Evolutionary conservation across 2,329 filamentous ascomycete genomes (phyloP).

Genomic region (Colletotrichum cordylinicola): DNA sequence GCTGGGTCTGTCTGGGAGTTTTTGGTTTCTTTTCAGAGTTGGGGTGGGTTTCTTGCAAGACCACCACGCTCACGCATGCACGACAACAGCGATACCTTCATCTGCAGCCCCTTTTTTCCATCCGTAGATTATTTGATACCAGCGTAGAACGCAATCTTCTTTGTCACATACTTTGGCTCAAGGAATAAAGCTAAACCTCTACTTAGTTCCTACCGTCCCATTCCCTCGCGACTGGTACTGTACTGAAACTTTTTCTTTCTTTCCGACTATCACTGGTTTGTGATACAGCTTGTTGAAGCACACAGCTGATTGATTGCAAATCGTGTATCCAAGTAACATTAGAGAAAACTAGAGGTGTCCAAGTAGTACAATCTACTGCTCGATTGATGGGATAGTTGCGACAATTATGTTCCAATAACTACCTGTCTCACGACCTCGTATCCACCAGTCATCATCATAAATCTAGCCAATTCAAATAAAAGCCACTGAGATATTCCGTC

Average conservation of each 20-base stretch:
- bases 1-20: background rate
- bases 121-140: slow-evolving; percentile 3
- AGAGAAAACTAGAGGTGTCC: no score
- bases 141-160: background rate
- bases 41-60: background rate
- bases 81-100: background rate
- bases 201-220: background rate
- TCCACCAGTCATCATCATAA: background rate
- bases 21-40: background rate
- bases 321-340: no score
- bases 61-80: background rate
- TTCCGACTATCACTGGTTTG: no score
- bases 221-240: no score
- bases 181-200: background rate
- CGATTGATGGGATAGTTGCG: no score
- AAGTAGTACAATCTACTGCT: fast-evolving
- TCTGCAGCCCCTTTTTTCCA: background rate
- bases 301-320: no score
- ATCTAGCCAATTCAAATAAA: background rate
- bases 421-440: background rate
- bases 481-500: background rate
- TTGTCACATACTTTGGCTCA: background rate
- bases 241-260: no score
- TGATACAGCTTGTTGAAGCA: no score
- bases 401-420: background rate